Conservation (phyloP, 192 early-diverging fungal genomes). For the Coemansia furcata region DNA sequence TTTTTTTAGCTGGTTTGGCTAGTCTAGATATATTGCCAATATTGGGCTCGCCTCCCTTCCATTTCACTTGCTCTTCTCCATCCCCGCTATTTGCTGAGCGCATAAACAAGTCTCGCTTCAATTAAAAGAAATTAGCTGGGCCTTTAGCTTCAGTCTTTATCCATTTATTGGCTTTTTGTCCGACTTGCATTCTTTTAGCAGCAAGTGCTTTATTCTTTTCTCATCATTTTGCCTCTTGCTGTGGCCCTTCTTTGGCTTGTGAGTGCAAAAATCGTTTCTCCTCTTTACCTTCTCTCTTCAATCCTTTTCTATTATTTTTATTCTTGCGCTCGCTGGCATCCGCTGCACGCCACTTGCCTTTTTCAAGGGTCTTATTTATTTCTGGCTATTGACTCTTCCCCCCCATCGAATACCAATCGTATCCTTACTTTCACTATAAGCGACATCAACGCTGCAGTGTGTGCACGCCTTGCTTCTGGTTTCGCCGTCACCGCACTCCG, state of each 20-base stretch:
- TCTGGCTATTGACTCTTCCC: not conserved
- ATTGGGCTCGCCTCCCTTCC: not conserved
- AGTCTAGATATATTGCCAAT: not conserved
- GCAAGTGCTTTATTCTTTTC: not conserved
- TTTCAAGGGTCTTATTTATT: not conserved
- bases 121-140: not conserved
- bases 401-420: not conserved
- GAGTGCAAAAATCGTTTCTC: not conserved
- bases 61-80: not conserved
- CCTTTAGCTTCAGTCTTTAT: not conserved
- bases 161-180: slow-evolving; percentile 7
- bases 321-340: not conserved
- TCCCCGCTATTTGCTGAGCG: not conserved
- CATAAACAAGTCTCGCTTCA: not conserved
- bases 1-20: not conserved
- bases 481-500: not conserved
- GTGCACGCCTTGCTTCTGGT: slow-evolving; percentile 4
- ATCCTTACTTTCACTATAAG: not conserved
- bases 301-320: not conserved
- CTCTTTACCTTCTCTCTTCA: not conserved
- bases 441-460: slow-evolving; percentile 1
- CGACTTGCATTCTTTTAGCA: slow-evolving; percentile 1
- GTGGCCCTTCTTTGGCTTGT: not conserved
- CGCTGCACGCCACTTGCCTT: not conserved
- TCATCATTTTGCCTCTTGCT: not conserved